Base-by-base conservation (phyloP, 441 rosid species). In the Erysimum cheiri region DNA sequence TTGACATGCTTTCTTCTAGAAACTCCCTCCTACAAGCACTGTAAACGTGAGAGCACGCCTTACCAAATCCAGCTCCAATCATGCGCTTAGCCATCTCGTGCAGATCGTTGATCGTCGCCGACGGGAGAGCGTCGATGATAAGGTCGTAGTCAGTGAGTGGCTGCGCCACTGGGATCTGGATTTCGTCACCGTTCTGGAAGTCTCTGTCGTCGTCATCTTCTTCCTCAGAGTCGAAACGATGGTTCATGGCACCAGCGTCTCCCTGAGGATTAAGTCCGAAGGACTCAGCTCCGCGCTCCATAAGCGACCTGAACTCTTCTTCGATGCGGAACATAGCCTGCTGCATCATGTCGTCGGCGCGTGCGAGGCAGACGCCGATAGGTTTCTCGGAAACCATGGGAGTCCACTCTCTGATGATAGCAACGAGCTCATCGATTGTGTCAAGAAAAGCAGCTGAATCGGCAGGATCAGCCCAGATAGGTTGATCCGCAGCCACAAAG, bases 41-140 rank as follows among this genome's bases (percentile, higher is more conserved):
- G 83, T 90, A 92, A 47, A 84, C 98, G 65, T 89, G 95, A 2
- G 94, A 85, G 69, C 96, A 91, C 58, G 89, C 85, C 75, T 87
- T 85, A 10, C 72, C 89, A 60, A 81, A 94, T 43, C 97, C 90
- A 0, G 97, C 93, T 0, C 77, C 87, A 32, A 90, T 88, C 99
- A 94, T 92, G 4, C 98, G 87, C 83, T 86, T 90, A 4, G 91
- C 86, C 60, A 94, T 90, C 87, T 90, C 98, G 75, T 92, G 89
- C 9, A 94, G 81, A 50, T 92, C 99, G 71, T 77, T 82, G 37
- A 94, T 81, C 0, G 94, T 87, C 10, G 86, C 98, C 44, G 88
- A 81, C 0, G 99, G 97, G 22, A 94, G 87, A 5, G 94, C 92
- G 64, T 92, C 98, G 80, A 94, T 94, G 41, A 90, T 77, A 55